Percentiles rank a stretch among this genome's conserved stretches.
Evolutionary conservation across 805 yeast species (phyloP).

Genomic region (Candida cerambycidarum): DNA sequence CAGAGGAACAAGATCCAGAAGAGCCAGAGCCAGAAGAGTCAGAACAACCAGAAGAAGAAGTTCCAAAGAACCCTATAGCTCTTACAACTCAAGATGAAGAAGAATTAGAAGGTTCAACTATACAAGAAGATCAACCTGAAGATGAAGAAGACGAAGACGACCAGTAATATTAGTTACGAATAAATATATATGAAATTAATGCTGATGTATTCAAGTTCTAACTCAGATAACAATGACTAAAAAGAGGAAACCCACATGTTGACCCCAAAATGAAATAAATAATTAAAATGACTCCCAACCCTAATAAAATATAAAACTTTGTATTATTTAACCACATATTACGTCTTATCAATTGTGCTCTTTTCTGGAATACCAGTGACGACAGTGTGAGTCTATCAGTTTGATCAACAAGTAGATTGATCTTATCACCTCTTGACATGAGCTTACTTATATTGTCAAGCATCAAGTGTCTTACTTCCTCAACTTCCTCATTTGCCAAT

Average conservation of each 20-base stretch:
- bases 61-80: constrained; percentile 30
- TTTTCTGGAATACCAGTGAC: constrained; percentile 67
- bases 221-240: constrained; percentile 29
- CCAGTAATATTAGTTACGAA: neutral
- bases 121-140: constrained; percentile 14
- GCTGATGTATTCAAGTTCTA: neutral
- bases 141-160: constrained; percentile 17
- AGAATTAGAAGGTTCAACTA: constrained; percentile 30
- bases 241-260: constrained; percentile 56
- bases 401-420: constrained; percentile 70
- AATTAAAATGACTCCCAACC: constrained; percentile 23
- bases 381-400: constrained; percentile 70
- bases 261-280: constrained; percentile 49
- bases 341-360: constrained; percentile 61
- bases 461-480: constrained; percentile 67
- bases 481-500: constrained; percentile 53
- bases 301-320: constrained; percentile 37
- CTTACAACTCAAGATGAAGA: constrained; percentile 29
- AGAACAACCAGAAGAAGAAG: constrained; percentile 8
- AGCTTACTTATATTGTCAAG: constrained; percentile 70
- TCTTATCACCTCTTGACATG: constrained; percentile 75
- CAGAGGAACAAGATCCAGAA: constrained; percentile 12
- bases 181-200: constrained; percentile 4
- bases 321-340: constrained; percentile 69
- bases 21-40: constrained; percentile 13